A percentile compares a stretch with the other conserved stretches of the same genome.
Conservation (phyloP, 2,329 filamentous ascomycete genomes). For the Hymenoscyphus occultus region DNA sequence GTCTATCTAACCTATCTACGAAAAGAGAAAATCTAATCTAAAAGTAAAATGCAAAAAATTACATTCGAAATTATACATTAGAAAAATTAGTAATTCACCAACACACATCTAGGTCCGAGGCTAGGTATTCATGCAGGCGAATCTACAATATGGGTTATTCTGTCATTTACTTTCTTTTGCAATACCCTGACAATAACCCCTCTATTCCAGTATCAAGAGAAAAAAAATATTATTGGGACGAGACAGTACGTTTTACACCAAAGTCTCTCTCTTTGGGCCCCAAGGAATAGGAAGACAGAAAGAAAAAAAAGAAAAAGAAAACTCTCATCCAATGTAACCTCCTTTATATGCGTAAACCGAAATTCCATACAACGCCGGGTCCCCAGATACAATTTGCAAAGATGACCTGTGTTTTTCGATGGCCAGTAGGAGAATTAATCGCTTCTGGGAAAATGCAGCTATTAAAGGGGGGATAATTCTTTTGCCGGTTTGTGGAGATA, state of each 20-base stretch:
- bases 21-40: too few species aligned
- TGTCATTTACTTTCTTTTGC: not conserved
- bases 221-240: not conserved
- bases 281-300: too few species aligned
- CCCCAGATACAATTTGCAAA: slow-evolving; percentile 5
- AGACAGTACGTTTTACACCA: not conserved
- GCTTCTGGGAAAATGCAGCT: slow-evolving; percentile 5
- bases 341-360: not conserved
- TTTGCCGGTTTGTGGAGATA: slow-evolving; percentile 12
- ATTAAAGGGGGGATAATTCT: slow-evolving; percentile 1
- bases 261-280: not conserved
- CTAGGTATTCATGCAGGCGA: not conserved
- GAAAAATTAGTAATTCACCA: not conserved
- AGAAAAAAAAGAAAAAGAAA: not conserved
- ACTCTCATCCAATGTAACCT: not conserved
- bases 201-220: not conserved
- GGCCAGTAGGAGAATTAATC: not conserved
- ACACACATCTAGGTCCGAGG: not conserved
- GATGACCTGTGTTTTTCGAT: not conserved
- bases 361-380: not conserved
- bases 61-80: too few species aligned
- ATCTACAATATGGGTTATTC: not conserved
- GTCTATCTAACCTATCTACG: too few species aligned
- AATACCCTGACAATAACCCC: not conserved
- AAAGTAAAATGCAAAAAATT: too few species aligned